Evolutionary conservation across 352 stramenopile genomes (phyloP), one percentile per base, ranked within the genome.

Genomic region (Phytophthora tubulina): DNA sequence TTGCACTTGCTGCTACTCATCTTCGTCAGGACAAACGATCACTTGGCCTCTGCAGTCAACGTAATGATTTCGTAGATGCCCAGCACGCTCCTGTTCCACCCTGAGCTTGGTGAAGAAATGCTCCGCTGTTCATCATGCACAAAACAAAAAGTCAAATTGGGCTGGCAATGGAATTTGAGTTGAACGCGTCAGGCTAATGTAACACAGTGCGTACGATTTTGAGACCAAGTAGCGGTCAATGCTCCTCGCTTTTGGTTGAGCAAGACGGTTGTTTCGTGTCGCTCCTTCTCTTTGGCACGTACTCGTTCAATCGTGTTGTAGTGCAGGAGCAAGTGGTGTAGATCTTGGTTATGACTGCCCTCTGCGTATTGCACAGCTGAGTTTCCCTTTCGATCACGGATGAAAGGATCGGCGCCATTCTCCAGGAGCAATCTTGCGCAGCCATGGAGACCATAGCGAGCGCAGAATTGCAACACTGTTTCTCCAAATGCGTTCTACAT

Each of bases 401-500:
- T 48, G 7, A 68, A 68, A 4, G 64, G 21, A 53, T 92, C 70
- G 4, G 70, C 86, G 13, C 73, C 75, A 39, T 85, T 72, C 3
- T 31, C 32, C 1, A 95, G 57, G 48, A 95, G 72, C 6, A 93
- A 57, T 61, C 82, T 79, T 31, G 85, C 79, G 46, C 82, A 90
- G 8, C 87, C 77, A 36, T 82, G 51, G 3, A 93, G 78, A 11
- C 83, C 84, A 33, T 89, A 76, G 1, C 79, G 71, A 33, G 81
- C 81, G 42, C 79, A 88, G 31, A 81, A 66, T 48, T 93, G 88
- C 35, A 95, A 53, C 13, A 78, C 65, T 1, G 81, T 88, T 71
- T 91, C 83, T 0, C 84, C 84, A 53, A 91, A 91, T 3, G 58
- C 60, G 55, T 95, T 95, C 88, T 93, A 59, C 10, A 17, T 15